Conservation (phyloP, 2,329 filamentous ascomycete genomes). For the Daldinia sp. region DNA sequence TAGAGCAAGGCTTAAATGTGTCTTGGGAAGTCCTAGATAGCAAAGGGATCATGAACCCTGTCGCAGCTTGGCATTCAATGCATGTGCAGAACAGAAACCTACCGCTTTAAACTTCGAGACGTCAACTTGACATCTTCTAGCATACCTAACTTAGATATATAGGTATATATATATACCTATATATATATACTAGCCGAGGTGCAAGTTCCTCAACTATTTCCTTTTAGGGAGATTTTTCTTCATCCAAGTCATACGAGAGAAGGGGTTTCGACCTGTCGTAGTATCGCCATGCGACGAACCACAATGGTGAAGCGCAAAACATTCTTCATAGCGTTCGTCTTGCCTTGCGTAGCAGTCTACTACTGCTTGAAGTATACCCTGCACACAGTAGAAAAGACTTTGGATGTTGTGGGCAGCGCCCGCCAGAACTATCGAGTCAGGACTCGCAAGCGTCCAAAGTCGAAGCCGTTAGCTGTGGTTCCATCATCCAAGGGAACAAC, state of each 20-base stretch:
- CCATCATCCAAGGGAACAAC: background rate
- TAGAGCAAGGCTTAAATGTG: background rate
- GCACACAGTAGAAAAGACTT: background rate
- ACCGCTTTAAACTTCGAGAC: conserved; percentile 6
- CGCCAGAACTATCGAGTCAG: conserved; percentile 14
- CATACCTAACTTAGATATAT: background rate
- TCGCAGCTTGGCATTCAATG: background rate
- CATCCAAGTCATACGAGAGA: background rate
- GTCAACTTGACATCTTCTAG: background rate
- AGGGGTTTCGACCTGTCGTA: background rate
- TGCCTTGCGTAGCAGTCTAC: conserved; percentile 4
- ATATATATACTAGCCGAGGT: background rate
- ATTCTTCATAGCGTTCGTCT: background rate
- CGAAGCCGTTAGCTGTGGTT: conserved; percentile 25
- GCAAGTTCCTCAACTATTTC: background rate
- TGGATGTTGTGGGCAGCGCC: background rate
- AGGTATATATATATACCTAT: background rate
- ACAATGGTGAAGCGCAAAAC: background rate
- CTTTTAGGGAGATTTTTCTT: background rate
- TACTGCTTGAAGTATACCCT: conserved; percentile 6
- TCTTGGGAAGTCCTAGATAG: background rate
- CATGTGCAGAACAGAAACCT: background rate
- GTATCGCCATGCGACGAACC: background rate
- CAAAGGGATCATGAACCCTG: background rate
- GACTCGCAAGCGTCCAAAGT: conserved; percentile 26